Evolutionary conservation across 2,329 filamentous ascomycete genomes (phyloP), one percentile per base, ranked within the genome.

Genomic region (Ceratocystis ficicola): DNA sequence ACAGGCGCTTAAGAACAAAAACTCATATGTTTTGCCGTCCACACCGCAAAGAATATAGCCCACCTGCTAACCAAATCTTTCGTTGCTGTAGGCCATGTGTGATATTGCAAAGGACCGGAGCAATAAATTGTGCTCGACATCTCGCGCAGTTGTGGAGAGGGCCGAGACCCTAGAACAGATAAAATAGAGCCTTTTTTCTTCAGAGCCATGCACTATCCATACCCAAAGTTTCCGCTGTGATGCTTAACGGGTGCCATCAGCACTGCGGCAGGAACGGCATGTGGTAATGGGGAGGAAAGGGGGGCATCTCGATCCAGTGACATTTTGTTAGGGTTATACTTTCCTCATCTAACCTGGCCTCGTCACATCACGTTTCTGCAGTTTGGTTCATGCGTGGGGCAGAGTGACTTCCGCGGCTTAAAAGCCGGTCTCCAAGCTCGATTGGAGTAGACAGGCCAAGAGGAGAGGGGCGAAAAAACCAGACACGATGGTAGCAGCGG

Each of bases 51-150:
- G 10, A 3, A 15, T 4, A 8, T 4, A 12, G 3, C 3, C 10
- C 20, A 48, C 17, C 3, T 52, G 66, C 70, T 72, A 67, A 72
- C 64, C 25, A n/a, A 8, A 32, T 66, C 8, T 22, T 5, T 66
- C n/a, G 25, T 8, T 32, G 17, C 20, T 63, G 28, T 32, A 90
- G 87, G 91, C 92, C 50, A 96, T 96, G 89, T 90, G 90, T 72
- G 88, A 91, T 71, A 96, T 96, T 72, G 92, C 92, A 36, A 82
- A 83, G 63, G 90, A 96, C 72, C 83, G 92, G 62, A 89, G 87
- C 0, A 74, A 75, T 41, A 95, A 91, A 74, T 74, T 89, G 48
- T 59, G 55, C 5, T 59, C 12, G 32, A 30, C 7, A 15, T 72
- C 69, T 46, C 46, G 57, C 25, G 28, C 50, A 28, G 32, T 30